phyloP scores from a whole-genome alignment of 176 grass and related monocot genomes.

The Microstegium vimineum region DNA sequence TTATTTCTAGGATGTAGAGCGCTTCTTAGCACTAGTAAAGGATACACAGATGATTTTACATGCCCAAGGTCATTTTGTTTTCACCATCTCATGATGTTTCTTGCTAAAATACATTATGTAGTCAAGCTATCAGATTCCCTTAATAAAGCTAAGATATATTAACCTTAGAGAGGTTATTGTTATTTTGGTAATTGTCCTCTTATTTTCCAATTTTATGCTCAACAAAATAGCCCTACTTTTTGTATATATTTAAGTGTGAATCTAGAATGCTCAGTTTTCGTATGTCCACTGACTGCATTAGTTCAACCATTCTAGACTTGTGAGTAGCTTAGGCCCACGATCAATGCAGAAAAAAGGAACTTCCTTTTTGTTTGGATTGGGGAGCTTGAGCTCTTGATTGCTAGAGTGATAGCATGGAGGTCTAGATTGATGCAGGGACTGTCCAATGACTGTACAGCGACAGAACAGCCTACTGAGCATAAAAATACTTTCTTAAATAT shows the following conservation, averaged over 20 bases:
- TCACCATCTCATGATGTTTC: neutral
- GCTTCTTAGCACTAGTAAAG: neutral
- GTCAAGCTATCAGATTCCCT: slow-evolving; percentile 7
- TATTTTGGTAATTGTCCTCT: neutral
- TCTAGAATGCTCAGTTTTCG: neutral
- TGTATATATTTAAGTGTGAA: neutral
- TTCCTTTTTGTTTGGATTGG: neutral
- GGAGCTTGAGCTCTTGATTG: neutral
- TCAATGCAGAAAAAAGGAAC: neutral
- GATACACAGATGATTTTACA: neutral
- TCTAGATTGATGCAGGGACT: neutral
- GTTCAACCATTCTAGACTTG: neutral
- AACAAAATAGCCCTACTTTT: neutral
- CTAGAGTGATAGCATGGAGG: neutral
- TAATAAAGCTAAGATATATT: neutral
- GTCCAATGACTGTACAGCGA: neutral
- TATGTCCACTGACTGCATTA: neutral
- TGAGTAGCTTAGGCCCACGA: neutral
- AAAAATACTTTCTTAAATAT: neutral
- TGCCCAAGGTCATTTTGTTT: neutral
- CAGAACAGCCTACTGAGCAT: neutral
- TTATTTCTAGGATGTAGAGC: neutral
- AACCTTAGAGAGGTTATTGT: neutral
- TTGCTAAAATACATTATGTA: neutral
- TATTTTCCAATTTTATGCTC: neutral